Evolutionary conservation across 2,329 filamentous ascomycete genomes (phyloP).

Genomic region (Colletotrichum sp.): DNA sequence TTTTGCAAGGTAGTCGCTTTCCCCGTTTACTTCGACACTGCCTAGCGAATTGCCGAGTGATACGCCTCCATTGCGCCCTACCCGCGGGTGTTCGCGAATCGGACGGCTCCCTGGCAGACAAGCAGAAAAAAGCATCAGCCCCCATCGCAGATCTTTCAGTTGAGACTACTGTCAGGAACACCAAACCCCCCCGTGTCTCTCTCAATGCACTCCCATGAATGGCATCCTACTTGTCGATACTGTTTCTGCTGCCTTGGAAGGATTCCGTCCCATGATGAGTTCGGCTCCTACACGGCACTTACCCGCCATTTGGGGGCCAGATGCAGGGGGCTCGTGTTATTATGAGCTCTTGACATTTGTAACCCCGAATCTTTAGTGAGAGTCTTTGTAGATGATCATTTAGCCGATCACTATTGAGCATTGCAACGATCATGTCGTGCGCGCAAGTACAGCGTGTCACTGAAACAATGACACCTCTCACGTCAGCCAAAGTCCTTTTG

Average conservation of each 20-base stretch:
- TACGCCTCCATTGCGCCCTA: not conserved
- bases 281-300: not conserved
- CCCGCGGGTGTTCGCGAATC: not conserved
- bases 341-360: accelerated
- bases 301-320: not conserved
- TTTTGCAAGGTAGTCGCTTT: not conserved
- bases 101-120: not conserved
- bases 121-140: not conserved
- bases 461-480: not conserved
- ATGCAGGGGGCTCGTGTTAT: not conserved
- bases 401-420: not conserved
- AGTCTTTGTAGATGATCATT: not conserved
- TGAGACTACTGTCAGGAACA: not conserved
- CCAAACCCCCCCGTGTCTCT: not conserved
- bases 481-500: not conserved
- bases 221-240: not conserved
- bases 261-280: not conserved
- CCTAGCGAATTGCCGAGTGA: too few species aligned
- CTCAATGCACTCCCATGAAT: not conserved
- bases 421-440: accelerated
- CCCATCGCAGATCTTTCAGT: not conserved
- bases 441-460: not conserved
- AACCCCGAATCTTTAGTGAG: not conserved
- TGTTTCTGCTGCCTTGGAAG: not conserved
- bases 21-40: not conserved